Percentiles rank a stretch among this genome's conserved stretches.
These are phyloP conservation scores for Saksenaea vasiformis DNA, from an alignment of 371 early-diverging fungal genomes.

Conservation along the genomic window DNA sequence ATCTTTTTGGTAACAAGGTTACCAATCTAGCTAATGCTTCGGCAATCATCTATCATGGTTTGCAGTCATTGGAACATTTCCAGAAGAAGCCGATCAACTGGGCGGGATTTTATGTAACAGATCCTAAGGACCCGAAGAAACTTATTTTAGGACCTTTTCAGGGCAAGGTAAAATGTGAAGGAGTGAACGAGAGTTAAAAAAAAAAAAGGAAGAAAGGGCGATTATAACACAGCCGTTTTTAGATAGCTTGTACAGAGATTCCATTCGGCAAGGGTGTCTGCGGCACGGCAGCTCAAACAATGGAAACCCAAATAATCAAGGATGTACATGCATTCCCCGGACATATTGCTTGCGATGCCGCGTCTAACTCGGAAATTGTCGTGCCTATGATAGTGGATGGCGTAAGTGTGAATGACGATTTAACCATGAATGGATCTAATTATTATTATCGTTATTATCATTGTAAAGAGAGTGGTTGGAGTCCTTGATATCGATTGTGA, in stretches of 20 bases:
- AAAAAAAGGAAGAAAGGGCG: background rate
- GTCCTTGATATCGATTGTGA: constrained; percentile 89
- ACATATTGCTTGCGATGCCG: constrained; percentile 93
- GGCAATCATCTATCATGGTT: constrained; percentile 79
- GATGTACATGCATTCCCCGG: constrained; percentile 87
- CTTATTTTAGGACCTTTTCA: constrained; percentile 90
- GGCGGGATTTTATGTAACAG: constrained; percentile 85
- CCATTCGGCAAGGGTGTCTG: constrained; percentile 86
- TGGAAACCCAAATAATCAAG: constrained; percentile 61
- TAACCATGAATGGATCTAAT: background rate
- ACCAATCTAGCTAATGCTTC: constrained; percentile 84
- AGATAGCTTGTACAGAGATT: constrained; percentile 86
- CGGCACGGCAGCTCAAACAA: constrained; percentile 73
- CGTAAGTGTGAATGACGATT: constrained; percentile 25
- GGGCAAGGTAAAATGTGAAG: constrained; percentile 61
- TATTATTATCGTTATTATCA: background rate
- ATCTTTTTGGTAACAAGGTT: constrained; percentile 28
- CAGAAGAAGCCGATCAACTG: constrained; percentile 85
- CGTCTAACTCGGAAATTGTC: constrained; percentile 86
- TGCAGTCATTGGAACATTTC: constrained; percentile 58
- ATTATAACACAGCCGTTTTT: background rate
- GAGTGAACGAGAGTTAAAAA: background rate
- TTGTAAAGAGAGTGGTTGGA: constrained; percentile 62
- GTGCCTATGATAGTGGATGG: constrained; percentile 75
- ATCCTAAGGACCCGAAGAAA: constrained; percentile 46